Base-by-base conservation (phyloP, 2,329 filamentous ascomycete species). In the Trichoderma koningii region DNA sequence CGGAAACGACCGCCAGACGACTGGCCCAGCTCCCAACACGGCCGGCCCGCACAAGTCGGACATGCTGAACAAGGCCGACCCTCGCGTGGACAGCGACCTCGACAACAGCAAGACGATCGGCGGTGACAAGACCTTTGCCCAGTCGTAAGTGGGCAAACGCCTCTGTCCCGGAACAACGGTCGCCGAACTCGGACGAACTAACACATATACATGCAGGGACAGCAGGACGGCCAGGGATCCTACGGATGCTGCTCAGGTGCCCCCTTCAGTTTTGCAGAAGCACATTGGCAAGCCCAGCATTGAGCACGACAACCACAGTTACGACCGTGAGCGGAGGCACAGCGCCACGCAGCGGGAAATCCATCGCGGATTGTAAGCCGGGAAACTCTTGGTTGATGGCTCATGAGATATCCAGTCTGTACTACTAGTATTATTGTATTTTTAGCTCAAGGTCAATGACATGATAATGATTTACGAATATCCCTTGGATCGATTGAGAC, bases 241-340 rank as follows among this genome's bases (percentile, higher is more conserved):
- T 4, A 82, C 78, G 19, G 84, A 87, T 67, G 84, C 85, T 1
- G 76, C 84, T 0, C 83, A 87, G 70, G 84, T 86, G 0, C 83
- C 84, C 1, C 84, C 85, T 5, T 86, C 84, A 2, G 79, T 83
- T 0, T 52, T 87, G 66, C 76, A 76, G 55, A 74, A 80, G 69
- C 77, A 81, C 52, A 67, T 85, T 44, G 83, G 83, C 2, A 76
- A 75, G 1, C 81, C 83, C 0, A 61, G 71, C 1, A 71, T 83
- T n/a, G 74, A 76, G 52, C 83, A 85, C 60, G 78, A 73, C 1
- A 79, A 84, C 45, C 68, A 70, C 5, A 42, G 60, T 0, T 80
- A 85, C 60, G 76, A 80, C 14, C 81, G 79, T 1, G 76, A 75
- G 34, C 75, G 79, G 44, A 75, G 84, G 41, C 80, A 86, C 69